Evolutionary conservation across 2,329 filamentous ascomycete genomes (phyloP), one percentile per base, ranked within the genome.

Genomic region (Colletotrichum phormii): DNA sequence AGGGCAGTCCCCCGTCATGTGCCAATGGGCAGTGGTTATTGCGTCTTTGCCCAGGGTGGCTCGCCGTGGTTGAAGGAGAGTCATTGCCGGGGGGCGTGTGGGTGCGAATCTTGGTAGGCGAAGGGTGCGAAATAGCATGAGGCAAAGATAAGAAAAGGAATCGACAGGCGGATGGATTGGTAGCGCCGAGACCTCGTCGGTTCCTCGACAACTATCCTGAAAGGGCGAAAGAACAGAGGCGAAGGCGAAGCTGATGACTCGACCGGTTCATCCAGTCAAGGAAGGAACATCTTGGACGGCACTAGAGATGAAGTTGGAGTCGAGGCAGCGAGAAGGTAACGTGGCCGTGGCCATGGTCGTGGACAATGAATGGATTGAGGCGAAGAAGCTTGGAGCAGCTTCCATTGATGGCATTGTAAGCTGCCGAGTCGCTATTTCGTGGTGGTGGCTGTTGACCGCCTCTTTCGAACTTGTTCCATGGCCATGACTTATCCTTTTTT

Each of bases 1-100:
- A 73, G 71, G 71, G 71, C 60, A 65, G 60, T 53, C 67, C 71
- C 71, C 61, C 60, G 67, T 73, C 71, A 71, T 73, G 66, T 71
- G 71, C 55, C 55, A 70, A 73, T 65, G 57, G 31, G 35, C 60
- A 37, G 55, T 65, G 71, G 60, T 26, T 64, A 73, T 71, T 62
- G 71, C 66, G 66, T 60, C 71, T 73, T 73, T 51, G 31, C 37
- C 71, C 60, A 57, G 67, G 71, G 55, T 65, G 42, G 61, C n/a
- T 64, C 29, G 64, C 13, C 61, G 37, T 29, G 35, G 49, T 29
- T 37, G 58, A 31, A 54, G 26, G 62, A 59, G 59, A 69, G 42
- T 62, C 29, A 13, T 37, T 42, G 54, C 55, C 22, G 29, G 61
- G 71, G 63, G 68, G 61, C 35, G 61, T 61, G 37, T 65, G 51